Evolutionary conservation across 805 yeast species (phyloP), one percentile per base, ranked within the genome.

Genomic region (Candida odintsovae): DNA sequence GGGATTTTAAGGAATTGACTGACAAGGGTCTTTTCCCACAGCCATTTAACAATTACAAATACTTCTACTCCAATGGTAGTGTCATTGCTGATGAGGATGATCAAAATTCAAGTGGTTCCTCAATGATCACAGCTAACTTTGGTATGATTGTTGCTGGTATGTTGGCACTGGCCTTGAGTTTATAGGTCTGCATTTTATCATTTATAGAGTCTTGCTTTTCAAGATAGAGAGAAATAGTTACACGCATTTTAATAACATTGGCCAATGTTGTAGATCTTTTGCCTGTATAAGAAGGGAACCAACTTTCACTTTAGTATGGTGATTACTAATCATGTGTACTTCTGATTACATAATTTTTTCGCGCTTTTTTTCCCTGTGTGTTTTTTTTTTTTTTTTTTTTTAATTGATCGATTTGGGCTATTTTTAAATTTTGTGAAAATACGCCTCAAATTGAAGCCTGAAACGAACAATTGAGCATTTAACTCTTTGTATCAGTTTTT

Each of bases 1-100:
- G 89, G 88, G 87, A 82, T 58, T 75, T 80, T 56, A 58, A 67
- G 45, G 65, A 72, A 44, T 68, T 84, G 54, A 72, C 77, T 9
- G 62, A 71, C 18, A 57, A 69, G 29, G 77, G 68, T 4, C 59
- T 84, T 41, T 77, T 84, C 64, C 90, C 90, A 2, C 75, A 70
- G 38, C 89, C 90, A 2, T 69, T 83, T 29, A 55, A 66, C 44
- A 66, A 70, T 47, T 82, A 75, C 57, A 77, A 90, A 54, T 72
- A 73, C 50, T 66, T 62, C 44, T 47, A 51, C 19, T 26, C 50
- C 4, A 49, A 65, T 49, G 69, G 64, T 3, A 45, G 58, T 2
- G 31, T 42, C 18, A 25, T 43, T n/a, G 10, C 8, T 35, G 36
- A 36, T 12, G 20, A n/a, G 13, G 28, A 18, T n/a, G 46, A 41